These are phyloP conservation scores for Sphenostylis stenocarpa DNA, from an alignment of 306 rosid genomes.

Conservation along the genomic window DNA sequence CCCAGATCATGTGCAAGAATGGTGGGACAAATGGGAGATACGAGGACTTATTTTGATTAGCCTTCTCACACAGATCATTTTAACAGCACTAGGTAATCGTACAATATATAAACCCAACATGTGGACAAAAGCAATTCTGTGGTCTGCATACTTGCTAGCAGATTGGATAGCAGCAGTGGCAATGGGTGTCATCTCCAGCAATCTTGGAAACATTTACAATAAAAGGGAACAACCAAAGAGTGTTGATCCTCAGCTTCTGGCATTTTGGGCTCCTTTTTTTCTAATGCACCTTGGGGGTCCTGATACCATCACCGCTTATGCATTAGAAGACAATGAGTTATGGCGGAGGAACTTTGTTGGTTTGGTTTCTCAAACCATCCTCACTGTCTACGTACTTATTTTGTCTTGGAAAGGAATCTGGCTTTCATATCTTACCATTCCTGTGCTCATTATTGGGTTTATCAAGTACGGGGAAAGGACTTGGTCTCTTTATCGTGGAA, in stretches of 20 bases:
- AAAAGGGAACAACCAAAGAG: background rate
- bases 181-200: background rate
- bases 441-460: too few species aligned
- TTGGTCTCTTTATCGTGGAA: background rate
- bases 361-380: too few species aligned
- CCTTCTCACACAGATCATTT: background rate
- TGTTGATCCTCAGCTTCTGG: background rate
- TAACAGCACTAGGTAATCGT: background rate
- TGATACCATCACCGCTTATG: background rate
- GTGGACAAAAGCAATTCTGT: background rate
- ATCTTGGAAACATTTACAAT: background rate
- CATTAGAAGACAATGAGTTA: background rate
- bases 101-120: background rate
- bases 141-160: background rate
- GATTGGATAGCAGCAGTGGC: background rate
- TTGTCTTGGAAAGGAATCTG: too few species aligned
- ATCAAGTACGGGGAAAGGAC: too few species aligned
- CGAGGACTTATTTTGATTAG: background rate
- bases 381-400: too few species aligned
- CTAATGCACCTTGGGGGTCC: background rate
- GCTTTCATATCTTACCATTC: too few species aligned
- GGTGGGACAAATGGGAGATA: background rate
- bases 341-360: background rate
- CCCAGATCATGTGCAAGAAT: background rate
- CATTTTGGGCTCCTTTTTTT: background rate